Evolutionary conservation across 2,329 filamentous ascomycete species (phyloP).

Genomic region (Alternaria sp.): DNA sequence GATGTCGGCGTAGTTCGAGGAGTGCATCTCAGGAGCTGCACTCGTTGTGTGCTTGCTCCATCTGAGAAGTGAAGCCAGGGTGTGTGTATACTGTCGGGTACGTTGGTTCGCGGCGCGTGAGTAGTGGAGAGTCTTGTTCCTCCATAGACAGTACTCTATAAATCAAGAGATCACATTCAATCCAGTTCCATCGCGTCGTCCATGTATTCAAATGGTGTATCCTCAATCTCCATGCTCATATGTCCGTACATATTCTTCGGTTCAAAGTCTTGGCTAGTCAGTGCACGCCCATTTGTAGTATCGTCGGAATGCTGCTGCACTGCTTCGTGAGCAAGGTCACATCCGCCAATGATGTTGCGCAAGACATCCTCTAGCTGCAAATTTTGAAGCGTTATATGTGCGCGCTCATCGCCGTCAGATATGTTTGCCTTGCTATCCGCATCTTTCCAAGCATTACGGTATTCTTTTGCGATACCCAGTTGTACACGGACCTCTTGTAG

Average conservation of each 20-base stretch:
- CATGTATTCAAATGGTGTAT: slow-evolving; percentile 45
- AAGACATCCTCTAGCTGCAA: slow-evolving; percentile 71
- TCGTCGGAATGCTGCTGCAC: slow-evolving; percentile 41
- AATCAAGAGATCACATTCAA: slow-evolving; percentile 12
- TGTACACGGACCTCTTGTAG: slow-evolving; percentile 64
- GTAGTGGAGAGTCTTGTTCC: not conserved
- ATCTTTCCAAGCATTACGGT: slow-evolving; percentile 77
- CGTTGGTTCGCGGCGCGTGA: not conserved
- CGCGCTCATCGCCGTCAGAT: slow-evolving; percentile 30
- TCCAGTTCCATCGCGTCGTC: slow-evolving; percentile 51
- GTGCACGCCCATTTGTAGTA: slow-evolving; percentile 9
- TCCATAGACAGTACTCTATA: not conserved
- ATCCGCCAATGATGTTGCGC: slow-evolving; percentile 63
- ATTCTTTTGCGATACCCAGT: slow-evolving; percentile 72
- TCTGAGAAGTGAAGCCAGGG: not conserved
- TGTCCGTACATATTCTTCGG: slow-evolving; percentile 13
- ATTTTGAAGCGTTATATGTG: slow-evolving; percentile 60
- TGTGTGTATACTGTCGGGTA: not conserved
- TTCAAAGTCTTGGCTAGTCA: slow-evolving; percentile 37
- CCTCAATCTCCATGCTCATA: slow-evolving; percentile 27
- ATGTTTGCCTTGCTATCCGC: slow-evolving; percentile 58
- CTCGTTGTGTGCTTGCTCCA: not conserved
- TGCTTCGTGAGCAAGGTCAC: slow-evolving; percentile 64
- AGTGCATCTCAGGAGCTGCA: not conserved
- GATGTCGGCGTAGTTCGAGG: not conserved